phyloP scores from a whole-genome alignment of 768 basidiomycete genomes.

The Saitozyma sp. region DNA sequence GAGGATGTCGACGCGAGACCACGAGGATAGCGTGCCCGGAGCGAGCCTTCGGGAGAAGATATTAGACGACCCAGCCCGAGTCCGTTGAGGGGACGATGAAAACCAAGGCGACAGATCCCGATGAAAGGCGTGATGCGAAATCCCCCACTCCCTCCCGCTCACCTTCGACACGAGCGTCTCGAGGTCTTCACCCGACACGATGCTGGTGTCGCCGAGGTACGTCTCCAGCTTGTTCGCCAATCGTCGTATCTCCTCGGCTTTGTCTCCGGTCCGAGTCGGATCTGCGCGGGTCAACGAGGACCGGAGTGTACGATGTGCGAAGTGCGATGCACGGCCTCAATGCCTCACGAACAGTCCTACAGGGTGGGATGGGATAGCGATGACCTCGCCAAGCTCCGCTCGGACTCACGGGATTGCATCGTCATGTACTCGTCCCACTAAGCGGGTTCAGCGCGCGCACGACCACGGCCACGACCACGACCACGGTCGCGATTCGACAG shows the following conservation, averaged over 20 bases:
- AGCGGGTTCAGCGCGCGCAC: no score
- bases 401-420: slow-evolving; percentile 76
- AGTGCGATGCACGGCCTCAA: no score
- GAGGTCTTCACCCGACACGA: slow-evolving; percentile 58
- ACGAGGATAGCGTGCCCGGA: no score
- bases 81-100: slow-evolving; percentile 45
- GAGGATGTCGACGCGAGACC: no score
- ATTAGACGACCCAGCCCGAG: slow-evolving; percentile 47
- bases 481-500: no score
- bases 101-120: no score
- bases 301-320: no score
- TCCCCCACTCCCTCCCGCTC: slow-evolving; percentile 45
- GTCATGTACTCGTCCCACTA: slow-evolving; percentile 65
- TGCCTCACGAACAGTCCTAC: neutral
- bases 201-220: slow-evolving; percentile 6
- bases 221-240: neutral
- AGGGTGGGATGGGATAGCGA: neutral
- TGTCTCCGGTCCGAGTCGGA: slow-evolving; percentile 52
- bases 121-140: no score
- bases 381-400: neutral
- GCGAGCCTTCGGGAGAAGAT: neutral
- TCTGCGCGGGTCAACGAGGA: neutral
- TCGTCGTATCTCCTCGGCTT: neutral
- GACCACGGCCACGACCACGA: no score
- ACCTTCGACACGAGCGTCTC: slow-evolving; percentile 61